phyloP scores from a whole-genome alignment of 2,329 filamentous ascomycete genomes.

The Fusarium coicis region DNA sequence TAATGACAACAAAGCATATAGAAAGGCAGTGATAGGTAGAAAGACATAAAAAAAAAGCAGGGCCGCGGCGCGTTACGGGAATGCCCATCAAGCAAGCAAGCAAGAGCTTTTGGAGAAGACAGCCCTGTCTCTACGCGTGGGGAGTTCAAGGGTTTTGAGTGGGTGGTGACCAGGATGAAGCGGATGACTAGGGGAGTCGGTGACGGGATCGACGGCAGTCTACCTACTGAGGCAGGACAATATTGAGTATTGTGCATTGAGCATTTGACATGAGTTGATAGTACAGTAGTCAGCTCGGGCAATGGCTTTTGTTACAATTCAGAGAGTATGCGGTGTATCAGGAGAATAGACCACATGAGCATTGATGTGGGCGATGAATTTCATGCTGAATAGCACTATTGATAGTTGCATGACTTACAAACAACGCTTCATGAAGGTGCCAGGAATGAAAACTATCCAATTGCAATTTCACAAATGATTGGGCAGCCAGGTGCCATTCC shows the following conservation, averaged over 20 bases:
- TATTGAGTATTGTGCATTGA: neutral
- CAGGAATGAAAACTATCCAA: constrained; percentile 9
- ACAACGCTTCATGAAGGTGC: neutral
- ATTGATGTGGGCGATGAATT: neutral
- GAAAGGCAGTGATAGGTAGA: constrained; percentile 2
- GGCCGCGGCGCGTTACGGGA: constrained; percentile 19
- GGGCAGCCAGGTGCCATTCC: constrained; percentile 28
- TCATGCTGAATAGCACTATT: neutral
- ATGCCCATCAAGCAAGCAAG: constrained; percentile 14
- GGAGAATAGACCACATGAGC: neutral
- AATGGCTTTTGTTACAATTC: neutral
- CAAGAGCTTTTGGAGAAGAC: constrained; percentile 2
- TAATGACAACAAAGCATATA: neutral
- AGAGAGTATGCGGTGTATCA: neutral
- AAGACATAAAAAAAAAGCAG: constrained; percentile 24
- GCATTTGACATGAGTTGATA: neutral
- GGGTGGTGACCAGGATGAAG: constrained; percentile 28
- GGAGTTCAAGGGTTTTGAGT: constrained; percentile 28
- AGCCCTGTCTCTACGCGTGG: constrained; percentile 30
- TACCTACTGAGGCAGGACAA: neutral
- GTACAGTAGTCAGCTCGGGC: neutral
- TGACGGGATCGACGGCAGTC: constrained; percentile 34
- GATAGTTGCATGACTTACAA: constrained; percentile 1
- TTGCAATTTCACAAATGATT: constrained; percentile 7
- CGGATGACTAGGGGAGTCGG: constrained; percentile 22